Conservation (phyloP, 352 stramenopile species). For the Phytopythium cucurbitacearum region DNA sequence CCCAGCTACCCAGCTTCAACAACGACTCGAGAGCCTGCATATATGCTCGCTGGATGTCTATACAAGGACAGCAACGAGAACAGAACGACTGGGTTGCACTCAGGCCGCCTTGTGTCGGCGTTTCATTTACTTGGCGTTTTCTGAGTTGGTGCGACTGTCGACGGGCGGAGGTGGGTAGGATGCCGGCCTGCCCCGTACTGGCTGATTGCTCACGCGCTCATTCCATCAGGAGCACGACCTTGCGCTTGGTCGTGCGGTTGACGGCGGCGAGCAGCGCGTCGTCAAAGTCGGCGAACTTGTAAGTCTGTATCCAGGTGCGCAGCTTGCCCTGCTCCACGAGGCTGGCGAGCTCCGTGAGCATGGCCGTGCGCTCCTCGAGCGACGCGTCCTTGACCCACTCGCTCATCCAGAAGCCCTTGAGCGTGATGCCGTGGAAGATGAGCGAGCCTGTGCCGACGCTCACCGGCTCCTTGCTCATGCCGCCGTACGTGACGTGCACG, state of each 20-base stretch:
- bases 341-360: constrained; percentile 63
- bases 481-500: constrained; percentile 77
- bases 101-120: no score
- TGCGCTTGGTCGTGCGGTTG: constrained; percentile 80
- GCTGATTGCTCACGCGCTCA: constrained; percentile 19
- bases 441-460: constrained; percentile 62
- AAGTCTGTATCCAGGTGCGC: constrained; percentile 81
- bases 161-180: no score
- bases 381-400: constrained; percentile 72
- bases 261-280: constrained; percentile 63
- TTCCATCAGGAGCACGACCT: constrained; percentile 81
- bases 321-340: constrained; percentile 74
- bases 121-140: no score
- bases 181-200: constrained; percentile 1
- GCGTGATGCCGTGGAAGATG: constrained; percentile 86
- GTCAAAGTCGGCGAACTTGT: constrained; percentile 84
- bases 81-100: no score
- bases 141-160: background rate
- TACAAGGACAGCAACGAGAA: no score
- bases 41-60: no score
- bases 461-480: constrained; percentile 75
- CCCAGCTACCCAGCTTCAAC: background rate
- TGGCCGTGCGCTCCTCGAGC: constrained; percentile 53
- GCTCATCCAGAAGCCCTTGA: constrained; percentile 86
- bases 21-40: no score